Evolutionary conservation across 2,329 filamentous ascomycete genomes (phyloP), one percentile per base, ranked within the genome.

Genomic region (Talaromyces piceae): DNA sequence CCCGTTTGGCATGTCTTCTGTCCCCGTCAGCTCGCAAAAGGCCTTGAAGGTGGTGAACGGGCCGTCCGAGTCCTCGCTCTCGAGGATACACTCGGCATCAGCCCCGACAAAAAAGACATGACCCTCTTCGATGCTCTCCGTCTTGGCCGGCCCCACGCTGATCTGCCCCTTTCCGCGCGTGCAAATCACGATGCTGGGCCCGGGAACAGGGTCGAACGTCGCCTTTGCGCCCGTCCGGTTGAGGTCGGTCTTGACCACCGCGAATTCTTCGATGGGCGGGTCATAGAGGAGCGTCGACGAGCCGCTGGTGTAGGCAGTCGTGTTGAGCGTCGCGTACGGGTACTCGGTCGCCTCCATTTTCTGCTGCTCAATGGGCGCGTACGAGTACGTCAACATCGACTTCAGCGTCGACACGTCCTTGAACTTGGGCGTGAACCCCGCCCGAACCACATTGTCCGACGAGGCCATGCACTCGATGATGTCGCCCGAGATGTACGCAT

Each of bases 401-500:
- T 91, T 89, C 9, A 98, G 77, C 0, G 90, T 97, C 49, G 83
- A 73, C 20, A 97, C 88, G 61, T 98, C 93, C 74, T 97, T 96
- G 79, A 95, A 98, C 68, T 98, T 98, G 51, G 93, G 93, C 0
- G 93, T 98, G 71, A 98, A 93, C 41, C 93, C 93, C 0, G 93
- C 93, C 51, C 93, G 89, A 47, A 98, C 91, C 30, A 98, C 93
- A 59, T 98, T 98, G 78, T 98, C 93, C n/a, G 88, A 95, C 7
- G 89, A 86, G 0, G 93, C 93, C 93, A 98, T 98, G 76, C 93
- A 98, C 72, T 98, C 93, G 67, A 98, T 90, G 60, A 98, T 95
- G 64, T 98, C 91, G 28, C 72, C 72, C 4, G 71, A 74, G 41
- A 75, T 72, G 52, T 98, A 98, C 45, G 93, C 93, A 68, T 98